Base-by-base conservation (phyloP, 2,329 filamentous ascomycete species). In the Cercospora sp. region DNA sequence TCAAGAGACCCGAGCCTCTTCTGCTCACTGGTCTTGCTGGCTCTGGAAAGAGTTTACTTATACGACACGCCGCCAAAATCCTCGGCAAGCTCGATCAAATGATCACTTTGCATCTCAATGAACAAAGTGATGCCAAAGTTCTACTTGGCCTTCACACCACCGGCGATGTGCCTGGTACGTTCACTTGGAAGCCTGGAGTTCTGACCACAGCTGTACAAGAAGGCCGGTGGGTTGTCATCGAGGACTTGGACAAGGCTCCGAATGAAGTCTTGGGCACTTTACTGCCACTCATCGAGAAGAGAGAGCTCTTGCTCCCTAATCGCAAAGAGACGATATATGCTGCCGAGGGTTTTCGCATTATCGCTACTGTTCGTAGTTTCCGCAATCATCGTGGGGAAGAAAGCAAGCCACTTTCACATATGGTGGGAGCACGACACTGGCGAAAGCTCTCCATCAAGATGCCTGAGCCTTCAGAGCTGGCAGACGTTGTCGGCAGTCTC, bases 61-160 rank as follows among this genome's bases (percentile, higher is more conserved):
- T 96, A 13, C 91, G 92, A 71, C 90, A 97, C 77, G 86, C 94
- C 68, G 94, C 94, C 26, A 88, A 87, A 74, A 87, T 90, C 73
- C 87, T 98, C 65, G 91, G 91, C 69, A 92, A 92, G 80, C 87
- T 91, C 23, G 87, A 89, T 5, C 88, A 87, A 68, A 93, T 99
- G 89, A 91, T 99, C 63, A 98, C 94, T 3, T 84, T 99, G 31
- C 94, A 99, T 79, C 84, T 99, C 36, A 99, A 99, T 77, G 95
- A 98, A 80, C 96, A 99, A 79, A 98, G 94, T 2, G 95, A 99
- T 80, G 94, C 94, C 0, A 99, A 99, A 80, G 91, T 97, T 82
- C 87, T 99, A 48, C 88, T 99, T 70, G 95, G 95, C 3, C 88
- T 98, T 78, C 98, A 99, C 80, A 92, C 94, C 1, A 95, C 93